A percentile compares a stretch with the other conserved stretches of the same genome.
Conservation (phyloP, 2,329 filamentous ascomycete species). For the Curvularia verruculosa region DNA sequence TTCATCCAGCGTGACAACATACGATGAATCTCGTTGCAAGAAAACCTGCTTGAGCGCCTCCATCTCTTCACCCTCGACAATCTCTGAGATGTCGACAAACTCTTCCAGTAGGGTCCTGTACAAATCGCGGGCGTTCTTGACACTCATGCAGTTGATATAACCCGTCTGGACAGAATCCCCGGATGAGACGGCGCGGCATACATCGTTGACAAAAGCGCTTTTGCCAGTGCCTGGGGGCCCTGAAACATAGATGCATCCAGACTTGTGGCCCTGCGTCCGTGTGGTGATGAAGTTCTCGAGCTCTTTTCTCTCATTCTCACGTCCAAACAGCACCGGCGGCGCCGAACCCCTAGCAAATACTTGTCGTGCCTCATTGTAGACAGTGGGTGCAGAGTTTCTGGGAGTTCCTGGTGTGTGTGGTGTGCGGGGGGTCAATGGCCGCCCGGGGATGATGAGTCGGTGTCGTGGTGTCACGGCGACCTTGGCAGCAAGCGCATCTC, state of each 20-base stretch:
- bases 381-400: slow-evolving; percentile 67
- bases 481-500: slow-evolving; percentile 74
- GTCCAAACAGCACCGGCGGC: slow-evolving; percentile 76
- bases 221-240: slow-evolving; percentile 96
- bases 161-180: slow-evolving; percentile 66
- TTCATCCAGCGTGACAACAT: slow-evolving; percentile 89
- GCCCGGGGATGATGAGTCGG: slow-evolving; percentile 77
- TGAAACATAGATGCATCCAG: slow-evolving; percentile 91
- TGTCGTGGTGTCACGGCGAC: slow-evolving; percentile 82
- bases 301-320: slow-evolving; percentile 71
- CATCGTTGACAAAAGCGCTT: slow-evolving; percentile 87
- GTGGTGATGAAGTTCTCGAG: slow-evolving; percentile 72
- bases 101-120: slow-evolving; percentile 78
- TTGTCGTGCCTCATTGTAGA: slow-evolving; percentile 87
- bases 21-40: slow-evolving; percentile 65
- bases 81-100: slow-evolving; percentile 65
- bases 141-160: slow-evolving; percentile 96
- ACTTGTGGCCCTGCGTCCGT: slow-evolving; percentile 64
- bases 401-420: slow-evolving; percentile 77
- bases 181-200: slow-evolving; percentile 67
- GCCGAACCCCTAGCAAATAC: slow-evolving; percentile 81
- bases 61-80: slow-evolving; percentile 70
- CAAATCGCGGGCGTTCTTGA: slow-evolving; percentile 85
- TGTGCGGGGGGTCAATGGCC: slow-evolving; percentile 77
- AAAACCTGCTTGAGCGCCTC: slow-evolving; percentile 74